Base-by-base conservation (phyloP, 495 filamentous ascomycete genomes). In the Hyaloscypha finlandica region DNA sequence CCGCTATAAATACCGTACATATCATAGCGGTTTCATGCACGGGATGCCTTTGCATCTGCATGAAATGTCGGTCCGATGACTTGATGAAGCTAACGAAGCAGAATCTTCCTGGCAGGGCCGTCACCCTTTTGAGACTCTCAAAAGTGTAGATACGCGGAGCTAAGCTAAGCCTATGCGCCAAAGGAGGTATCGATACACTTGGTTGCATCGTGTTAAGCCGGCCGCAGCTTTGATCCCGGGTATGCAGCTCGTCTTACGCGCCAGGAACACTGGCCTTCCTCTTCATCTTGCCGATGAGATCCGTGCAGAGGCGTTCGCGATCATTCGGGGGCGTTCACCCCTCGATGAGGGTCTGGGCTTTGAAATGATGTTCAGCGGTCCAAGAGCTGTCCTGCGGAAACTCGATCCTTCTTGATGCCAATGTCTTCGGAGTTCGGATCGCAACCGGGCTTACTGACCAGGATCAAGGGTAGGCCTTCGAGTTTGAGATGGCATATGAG, bases 221-320 rank as follows among this genome's bases (percentile, higher is more conserved):
- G 33, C 22, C 48, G 59, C 65, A 62, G 48, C 22, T 55, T 31
- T 62, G 16, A 22, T 45, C 48, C 48, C 65, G 65, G 65, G 3
- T 67, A 55, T 67, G 65, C 59, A 58, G 32, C 8, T 62, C 31
- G 8, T 25, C 20, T 57, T 67, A 67, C 65, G 58, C 65, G 65
- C 59, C 58, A 67, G 65, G 59, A 56, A 62, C 64, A 55, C 59
- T 63, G 35, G 8, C 55, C 30, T 39, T 30, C 25, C 16, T 48
- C 39, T 20, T 37, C 55, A 58, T 19, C n/a, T 32, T 56, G 31
- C 32, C 63, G 35, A 59, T 39, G 53, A 65, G 54, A 65, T 59
- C 35, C 64, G 56, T 66, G 64, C 64, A 59, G 29, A 19, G 20
- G 59, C 14, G 32, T n/a, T 30, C 4, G 1, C 35, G 35, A 12